Percentiles rank a stretch among this genome's conserved stretches.
phyloP scores from a whole-genome alignment of 2,329 filamentous ascomycete species.

The Ascochyta viciae-villosae region DNA sequence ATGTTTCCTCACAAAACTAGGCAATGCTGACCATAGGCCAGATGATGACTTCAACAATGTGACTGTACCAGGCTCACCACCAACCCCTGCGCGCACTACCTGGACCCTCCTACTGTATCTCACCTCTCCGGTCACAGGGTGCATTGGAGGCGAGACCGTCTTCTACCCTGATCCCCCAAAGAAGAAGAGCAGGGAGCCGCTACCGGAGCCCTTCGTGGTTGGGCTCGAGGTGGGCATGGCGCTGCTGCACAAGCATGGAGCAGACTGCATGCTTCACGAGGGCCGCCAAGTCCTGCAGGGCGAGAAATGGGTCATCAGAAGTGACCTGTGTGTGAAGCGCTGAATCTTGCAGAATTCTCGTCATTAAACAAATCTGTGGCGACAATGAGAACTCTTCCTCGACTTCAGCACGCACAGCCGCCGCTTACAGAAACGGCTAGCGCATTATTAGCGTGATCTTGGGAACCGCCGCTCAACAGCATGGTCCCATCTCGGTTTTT shows the following conservation, averaged over 20 bases:
- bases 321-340: slow-evolving; percentile 74
- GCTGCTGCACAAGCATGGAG: slow-evolving; percentile 85
- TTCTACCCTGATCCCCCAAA: slow-evolving; percentile 74
- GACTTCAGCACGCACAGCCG: neutral
- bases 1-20: neutral
- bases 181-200: slow-evolving; percentile 48
- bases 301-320: slow-evolving; percentile 91
- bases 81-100: slow-evolving; percentile 72
- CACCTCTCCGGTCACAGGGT: slow-evolving; percentile 76
- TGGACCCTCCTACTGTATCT: slow-evolving; percentile 93
- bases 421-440: neutral
- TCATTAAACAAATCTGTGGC: neutral
- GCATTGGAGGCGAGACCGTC: slow-evolving; percentile 85
- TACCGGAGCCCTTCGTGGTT: slow-evolving; percentile 71
- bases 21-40: slow-evolving; percentile 17
- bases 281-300: slow-evolving; percentile 78
- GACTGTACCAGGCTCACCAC: slow-evolving; percentile 54
- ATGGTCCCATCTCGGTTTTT: neutral
- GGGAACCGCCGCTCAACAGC: neutral
- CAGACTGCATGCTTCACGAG: slow-evolving; percentile 89
- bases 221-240: slow-evolving; percentile 83
- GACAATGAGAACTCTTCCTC: neutral
- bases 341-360: slow-evolving; percentile 33
- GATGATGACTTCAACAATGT: slow-evolving; percentile 88
- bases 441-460: neutral